A percentile compares a stretch with the other conserved stretches of the same genome.
Conservation (phyloP, 2,329 filamentous ascomycete species). For the Diaporthe sp. region DNA sequence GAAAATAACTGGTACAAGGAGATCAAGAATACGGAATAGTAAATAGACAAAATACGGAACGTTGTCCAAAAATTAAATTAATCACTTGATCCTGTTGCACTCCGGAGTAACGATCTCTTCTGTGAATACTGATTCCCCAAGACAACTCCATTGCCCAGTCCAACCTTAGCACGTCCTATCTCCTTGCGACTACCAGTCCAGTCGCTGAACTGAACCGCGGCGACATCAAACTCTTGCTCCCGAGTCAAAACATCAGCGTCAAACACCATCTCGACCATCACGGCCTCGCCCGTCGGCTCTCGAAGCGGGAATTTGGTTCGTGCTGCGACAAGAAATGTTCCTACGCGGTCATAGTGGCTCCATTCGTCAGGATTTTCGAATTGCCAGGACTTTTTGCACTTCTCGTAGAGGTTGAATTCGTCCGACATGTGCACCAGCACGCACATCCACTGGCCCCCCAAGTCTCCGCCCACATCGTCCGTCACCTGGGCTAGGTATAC, state of each 20-base stretch:
- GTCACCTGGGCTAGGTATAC: slow-evolving; percentile 37
- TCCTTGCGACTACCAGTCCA: not conserved
- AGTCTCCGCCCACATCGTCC: not conserved
- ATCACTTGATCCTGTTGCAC: not conserved
- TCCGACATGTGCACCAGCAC: slow-evolving; percentile 11
- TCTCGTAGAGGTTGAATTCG: slow-evolving; percentile 7
- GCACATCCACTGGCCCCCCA: slow-evolving; percentile 37
- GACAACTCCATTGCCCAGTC: not conserved
- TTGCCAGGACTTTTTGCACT: slow-evolving; percentile 22
- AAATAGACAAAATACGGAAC: no score
- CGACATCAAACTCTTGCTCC: slow-evolving; percentile 20
- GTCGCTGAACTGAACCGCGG: slow-evolving; percentile 36
- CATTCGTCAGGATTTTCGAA: slow-evolving; percentile 12
- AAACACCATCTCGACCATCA: slow-evolving; percentile 44
- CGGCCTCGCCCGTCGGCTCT: slow-evolving; percentile 24
- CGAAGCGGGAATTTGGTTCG: slow-evolving; percentile 38
- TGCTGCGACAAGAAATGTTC: slow-evolving; percentile 39
- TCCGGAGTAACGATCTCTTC: not conserved
- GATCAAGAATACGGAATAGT: no score
- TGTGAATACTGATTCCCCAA: not conserved
- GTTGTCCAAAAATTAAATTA: not conserved
- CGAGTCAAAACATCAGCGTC: slow-evolving; percentile 38
- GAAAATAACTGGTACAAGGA: no score
- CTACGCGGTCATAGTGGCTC: slow-evolving; percentile 36
- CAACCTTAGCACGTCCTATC: not conserved